Evolutionary conservation across 805 yeast species (phyloP).

Genomic region (Ogataea degrootiae): DNA sequence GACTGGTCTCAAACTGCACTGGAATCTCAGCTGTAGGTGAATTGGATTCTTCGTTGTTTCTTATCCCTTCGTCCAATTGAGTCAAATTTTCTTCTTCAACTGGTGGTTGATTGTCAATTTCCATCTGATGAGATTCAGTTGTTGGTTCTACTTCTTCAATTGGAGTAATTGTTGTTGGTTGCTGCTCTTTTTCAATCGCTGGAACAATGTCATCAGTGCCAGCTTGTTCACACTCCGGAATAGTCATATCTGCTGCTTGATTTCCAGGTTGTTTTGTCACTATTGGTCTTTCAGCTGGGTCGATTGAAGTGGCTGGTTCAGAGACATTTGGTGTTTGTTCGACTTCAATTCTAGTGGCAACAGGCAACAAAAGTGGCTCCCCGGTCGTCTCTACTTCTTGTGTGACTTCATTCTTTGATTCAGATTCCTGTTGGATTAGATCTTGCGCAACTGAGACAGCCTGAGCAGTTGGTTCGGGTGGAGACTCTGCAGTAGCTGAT

Average conservation of each 20-base stretch:
- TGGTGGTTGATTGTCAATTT: not conserved
- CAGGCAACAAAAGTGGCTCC: not conserved
- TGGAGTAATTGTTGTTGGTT: too few species aligned
- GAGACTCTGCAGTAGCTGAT: too few species aligned
- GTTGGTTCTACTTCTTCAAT: not conserved
- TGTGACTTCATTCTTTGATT: not conserved
- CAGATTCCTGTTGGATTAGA: too few species aligned
- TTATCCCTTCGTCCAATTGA: not conserved
- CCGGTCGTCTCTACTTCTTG: slow-evolving; percentile 4
- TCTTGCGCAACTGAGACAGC: too few species aligned
- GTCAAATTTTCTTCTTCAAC: slow-evolving; percentile 1
- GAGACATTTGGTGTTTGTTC: not conserved
- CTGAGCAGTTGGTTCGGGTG: too few species aligned
- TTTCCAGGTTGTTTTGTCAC: not conserved
- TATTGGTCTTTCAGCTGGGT: not conserved
- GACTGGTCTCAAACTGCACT: not conserved
- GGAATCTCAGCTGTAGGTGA: not conserved
- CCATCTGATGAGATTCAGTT: not conserved
- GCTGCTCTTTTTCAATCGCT: too few species aligned
- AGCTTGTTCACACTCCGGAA: too few species aligned
- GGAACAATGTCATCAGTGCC: too few species aligned
- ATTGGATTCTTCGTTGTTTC: not conserved
- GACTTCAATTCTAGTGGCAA: too few species aligned
- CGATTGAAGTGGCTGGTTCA: not conserved
- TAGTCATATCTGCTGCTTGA: too few species aligned